phyloP scores from a whole-genome alignment of 192 early-diverging fungal genomes.

The Dimargaris verticillata region DNA sequence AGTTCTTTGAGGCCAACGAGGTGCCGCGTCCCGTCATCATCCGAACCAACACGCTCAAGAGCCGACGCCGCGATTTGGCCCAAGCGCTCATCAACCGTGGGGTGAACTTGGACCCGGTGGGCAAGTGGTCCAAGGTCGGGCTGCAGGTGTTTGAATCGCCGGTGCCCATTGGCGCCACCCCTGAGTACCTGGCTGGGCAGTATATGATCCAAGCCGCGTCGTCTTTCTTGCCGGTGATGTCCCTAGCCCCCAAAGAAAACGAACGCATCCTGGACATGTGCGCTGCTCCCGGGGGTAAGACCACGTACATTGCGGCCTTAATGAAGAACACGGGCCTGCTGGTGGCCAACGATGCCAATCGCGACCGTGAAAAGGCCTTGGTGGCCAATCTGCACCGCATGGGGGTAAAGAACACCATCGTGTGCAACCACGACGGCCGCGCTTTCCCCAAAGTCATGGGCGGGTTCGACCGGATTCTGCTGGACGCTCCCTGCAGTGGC shows the following conservation, averaged over 20 bases:
- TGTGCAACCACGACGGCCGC: slow-evolving; percentile 94
- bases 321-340: slow-evolving; percentile 95
- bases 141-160: slow-evolving; percentile 89
- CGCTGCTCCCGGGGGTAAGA: slow-evolving; percentile 95
- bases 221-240: slow-evolving; percentile 94
- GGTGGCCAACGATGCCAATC: slow-evolving; percentile 93
- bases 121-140: slow-evolving; percentile 97
- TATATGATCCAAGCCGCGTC: slow-evolving; percentile 98
- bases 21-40: slow-evolving; percentile 87
- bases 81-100: slow-evolving; percentile 90
- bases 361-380: slow-evolving; percentile 79
- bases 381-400: slow-evolving; percentile 84
- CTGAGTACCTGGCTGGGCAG: slow-evolving; percentile 96
- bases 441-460: slow-evolving; percentile 94
- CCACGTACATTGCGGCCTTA: slow-evolving; percentile 86
- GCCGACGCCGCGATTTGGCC: slow-evolving; percentile 83
- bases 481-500: slow-evolving; percentile 97
- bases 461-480: slow-evolving; percentile 89
- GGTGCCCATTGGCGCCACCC: slow-evolving; percentile 92
- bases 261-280: slow-evolving; percentile 95
- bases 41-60: slow-evolving; percentile 90
- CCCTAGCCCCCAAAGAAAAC: slow-evolving; percentile 85
- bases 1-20: slow-evolving; percentile 99
- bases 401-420: slow-evolving; percentile 69
- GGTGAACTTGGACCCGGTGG: slow-evolving; percentile 94